phyloP scores from a whole-genome alignment of 441 rosid species.

The Erodium moschatum region DNA sequence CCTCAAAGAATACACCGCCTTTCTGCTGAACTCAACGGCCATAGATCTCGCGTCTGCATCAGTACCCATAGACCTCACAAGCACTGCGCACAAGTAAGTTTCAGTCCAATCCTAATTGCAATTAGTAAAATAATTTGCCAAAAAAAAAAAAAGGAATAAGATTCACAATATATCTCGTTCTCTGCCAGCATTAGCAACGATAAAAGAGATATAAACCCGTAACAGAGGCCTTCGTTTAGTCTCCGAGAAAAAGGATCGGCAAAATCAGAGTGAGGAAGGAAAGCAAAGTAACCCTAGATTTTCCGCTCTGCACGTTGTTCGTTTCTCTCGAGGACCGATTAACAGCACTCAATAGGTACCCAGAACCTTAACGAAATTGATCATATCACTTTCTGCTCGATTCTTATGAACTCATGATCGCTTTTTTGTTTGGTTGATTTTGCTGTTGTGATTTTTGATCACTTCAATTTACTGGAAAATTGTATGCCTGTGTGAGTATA shows the following conservation, averaged over 20 bases:
- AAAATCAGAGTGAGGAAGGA: background rate
- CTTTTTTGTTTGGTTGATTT: background rate
- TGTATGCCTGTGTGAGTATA: background rate
- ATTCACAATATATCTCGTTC: background rate
- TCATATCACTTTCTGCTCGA: conserved; percentile 5
- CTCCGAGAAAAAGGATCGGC: conserved; percentile 10
- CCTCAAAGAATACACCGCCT: background rate
- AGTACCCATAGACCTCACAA: background rate
- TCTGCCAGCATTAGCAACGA: background rate
- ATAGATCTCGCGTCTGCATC: background rate
- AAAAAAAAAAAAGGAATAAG: background rate
- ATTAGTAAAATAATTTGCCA: background rate
- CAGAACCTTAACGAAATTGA: conserved; percentile 1
- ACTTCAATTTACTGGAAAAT: conserved; percentile 1
- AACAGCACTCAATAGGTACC: conserved; percentile 6
- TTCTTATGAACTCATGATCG: background rate
- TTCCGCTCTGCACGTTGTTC: background rate
- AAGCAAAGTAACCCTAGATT: conserved; percentile 3
- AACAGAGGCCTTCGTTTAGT: conserved; percentile 6
- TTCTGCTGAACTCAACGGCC: background rate
- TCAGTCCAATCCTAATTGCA: background rate
- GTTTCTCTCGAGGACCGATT: conserved; percentile 8
- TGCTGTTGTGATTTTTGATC: background rate
- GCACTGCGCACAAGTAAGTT: background rate
- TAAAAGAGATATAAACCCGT: background rate